phyloP scores from a whole-genome alignment of 495 filamentous ascomycete genomes.

The Penicillium flavigenum region DNA sequence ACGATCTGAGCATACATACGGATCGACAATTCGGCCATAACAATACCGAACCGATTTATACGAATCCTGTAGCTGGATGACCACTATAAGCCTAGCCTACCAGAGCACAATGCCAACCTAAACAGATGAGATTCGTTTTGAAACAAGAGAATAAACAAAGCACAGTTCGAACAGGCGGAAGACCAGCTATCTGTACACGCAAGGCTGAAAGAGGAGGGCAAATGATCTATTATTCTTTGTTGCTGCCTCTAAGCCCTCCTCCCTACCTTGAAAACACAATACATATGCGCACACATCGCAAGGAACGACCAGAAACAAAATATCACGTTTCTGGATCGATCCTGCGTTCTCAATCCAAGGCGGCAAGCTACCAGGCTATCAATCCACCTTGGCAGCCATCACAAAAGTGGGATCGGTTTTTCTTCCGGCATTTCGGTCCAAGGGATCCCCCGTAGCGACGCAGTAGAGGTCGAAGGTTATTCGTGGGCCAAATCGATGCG shows the following conservation, averaged over 20 bases:
- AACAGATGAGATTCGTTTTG: constrained; percentile 39
- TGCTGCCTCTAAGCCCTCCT: constrained; percentile 22
- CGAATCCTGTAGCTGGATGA: not conserved
- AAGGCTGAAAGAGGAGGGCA: constrained; percentile 32
- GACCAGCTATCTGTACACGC: constrained; percentile 55
- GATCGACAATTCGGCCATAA: not conserved
- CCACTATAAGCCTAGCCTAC: constrained; percentile 2
- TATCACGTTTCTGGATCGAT: constrained; percentile 10
- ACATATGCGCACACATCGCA: constrained; percentile 26
- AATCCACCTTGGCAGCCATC: constrained; percentile 22
- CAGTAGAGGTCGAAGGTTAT: constrained; percentile 3
- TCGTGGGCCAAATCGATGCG: constrained; percentile 13
- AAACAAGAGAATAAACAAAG: constrained; percentile 35
- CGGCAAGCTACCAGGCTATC: constrained; percentile 27
- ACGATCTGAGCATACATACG: not conserved
- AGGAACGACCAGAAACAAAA: constrained; percentile 12
- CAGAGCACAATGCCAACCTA: constrained; percentile 24
- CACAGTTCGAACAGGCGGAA: constrained; percentile 45
- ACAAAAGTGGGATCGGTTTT: constrained; percentile 21
- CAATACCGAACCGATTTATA: not conserved
- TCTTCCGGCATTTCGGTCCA: constrained; percentile 14
- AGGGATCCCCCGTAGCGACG: constrained; percentile 13
- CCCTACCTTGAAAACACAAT: constrained; percentile 33
- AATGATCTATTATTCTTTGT: constrained; percentile 31
- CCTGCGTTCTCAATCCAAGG: constrained; percentile 27